These are phyloP conservation scores for Rhizopus delemar DNA, from an alignment of 371 early-diverging fungal species.

Conservation along the genomic window DNA sequence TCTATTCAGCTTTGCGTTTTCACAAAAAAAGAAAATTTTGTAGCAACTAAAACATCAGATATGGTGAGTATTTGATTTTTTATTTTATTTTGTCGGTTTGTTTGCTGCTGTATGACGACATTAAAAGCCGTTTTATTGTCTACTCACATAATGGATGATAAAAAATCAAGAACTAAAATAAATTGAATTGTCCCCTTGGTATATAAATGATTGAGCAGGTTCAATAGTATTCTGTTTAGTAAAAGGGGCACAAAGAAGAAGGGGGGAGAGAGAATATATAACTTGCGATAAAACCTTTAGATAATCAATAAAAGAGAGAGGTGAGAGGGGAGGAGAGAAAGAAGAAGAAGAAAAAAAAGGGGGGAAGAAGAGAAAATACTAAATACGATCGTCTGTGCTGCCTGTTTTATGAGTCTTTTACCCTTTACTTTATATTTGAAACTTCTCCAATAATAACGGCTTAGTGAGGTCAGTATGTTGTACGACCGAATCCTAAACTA, in stretches of 20 bases:
- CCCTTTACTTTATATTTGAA: constrained; percentile 22
- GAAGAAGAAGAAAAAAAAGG: background rate
- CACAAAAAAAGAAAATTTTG: no score
- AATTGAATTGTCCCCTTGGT: background rate
- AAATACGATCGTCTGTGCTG: constrained; percentile 13
- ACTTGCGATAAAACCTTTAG: background rate
- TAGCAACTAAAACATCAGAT: no score
- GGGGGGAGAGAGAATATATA: background rate
- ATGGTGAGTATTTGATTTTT: background rate
- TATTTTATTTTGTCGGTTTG: background rate
- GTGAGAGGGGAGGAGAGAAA: background rate
- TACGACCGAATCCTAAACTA: constrained; percentile 21
- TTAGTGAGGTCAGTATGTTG: constrained; percentile 13
- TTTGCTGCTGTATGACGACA: background rate
- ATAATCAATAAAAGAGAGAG: no score
- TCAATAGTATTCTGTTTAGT: no score
- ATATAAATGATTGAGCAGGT: no score
- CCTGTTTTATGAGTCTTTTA: constrained; percentile 21
- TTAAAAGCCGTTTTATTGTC: no score
- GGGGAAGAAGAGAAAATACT: constrained; percentile 2
- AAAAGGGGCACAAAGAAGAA: background rate
- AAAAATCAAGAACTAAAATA: background rate
- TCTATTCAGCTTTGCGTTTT: no score
- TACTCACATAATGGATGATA: background rate
- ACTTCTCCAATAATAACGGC: constrained; percentile 28